Evolutionary conservation across 306 rosid species (phyloP).

Genomic region (Trifolium repens): DNA sequence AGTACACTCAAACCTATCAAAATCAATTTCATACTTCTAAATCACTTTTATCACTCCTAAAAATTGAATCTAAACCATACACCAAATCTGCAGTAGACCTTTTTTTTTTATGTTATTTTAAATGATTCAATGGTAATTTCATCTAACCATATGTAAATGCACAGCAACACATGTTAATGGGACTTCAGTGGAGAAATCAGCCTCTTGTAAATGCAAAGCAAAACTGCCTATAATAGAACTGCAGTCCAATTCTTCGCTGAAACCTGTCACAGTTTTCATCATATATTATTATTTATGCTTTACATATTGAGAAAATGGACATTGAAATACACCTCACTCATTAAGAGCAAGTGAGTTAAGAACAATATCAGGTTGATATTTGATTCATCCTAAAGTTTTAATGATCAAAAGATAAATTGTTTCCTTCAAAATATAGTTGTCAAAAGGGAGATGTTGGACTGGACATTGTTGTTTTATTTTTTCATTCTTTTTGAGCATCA

Average conservation of each 20-base stretch:
- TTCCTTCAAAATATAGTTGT: not conserved
- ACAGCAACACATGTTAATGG: not conserved
- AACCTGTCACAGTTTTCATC: not conserved
- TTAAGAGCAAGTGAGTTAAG: not conserved
- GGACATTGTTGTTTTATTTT: not conserved
- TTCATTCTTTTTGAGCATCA: constrained; percentile 7
- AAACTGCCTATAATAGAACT: not conserved
- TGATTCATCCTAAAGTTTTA: not conserved
- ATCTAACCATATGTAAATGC: constrained; percentile 13
- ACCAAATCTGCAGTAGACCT: not conserved
- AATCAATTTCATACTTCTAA: not conserved
- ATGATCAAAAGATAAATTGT: not conserved
- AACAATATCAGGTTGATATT: constrained; percentile 20
- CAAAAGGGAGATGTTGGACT: constrained; percentile 19
- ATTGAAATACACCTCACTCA: not conserved
- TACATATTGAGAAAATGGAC: constrained; percentile 14
- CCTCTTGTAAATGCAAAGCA: not conserved
- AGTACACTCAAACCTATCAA: not conserved
- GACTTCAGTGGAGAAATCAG: not conserved
- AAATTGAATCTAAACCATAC: not conserved
- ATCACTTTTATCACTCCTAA: not conserved
- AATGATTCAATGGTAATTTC: constrained; percentile 29
- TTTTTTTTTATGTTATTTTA: not conserved
- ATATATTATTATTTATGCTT: not conserved
- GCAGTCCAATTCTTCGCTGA: not conserved